Percentiles rank a stretch among this genome's conserved stretches.
These are phyloP conservation scores for Stenogyne calaminthoides DNA, from an alignment of 305 asterid genomes.

Conservation along the genomic window DNA sequence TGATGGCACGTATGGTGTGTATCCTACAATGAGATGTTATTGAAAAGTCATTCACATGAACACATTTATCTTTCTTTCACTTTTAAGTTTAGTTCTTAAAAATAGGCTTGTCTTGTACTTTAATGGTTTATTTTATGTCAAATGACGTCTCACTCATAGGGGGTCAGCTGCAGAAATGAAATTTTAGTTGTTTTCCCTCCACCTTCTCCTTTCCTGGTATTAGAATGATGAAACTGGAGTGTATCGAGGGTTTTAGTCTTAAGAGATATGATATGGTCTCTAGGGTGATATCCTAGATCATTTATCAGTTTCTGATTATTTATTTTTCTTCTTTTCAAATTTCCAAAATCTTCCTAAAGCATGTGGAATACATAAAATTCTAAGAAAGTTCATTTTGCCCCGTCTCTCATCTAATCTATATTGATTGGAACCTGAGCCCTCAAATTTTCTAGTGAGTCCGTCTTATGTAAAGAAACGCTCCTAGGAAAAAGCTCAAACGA, in stretches of 20 bases:
- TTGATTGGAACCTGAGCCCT: not conserved
- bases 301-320: not conserved
- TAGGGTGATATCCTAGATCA: conserved; percentile 5
- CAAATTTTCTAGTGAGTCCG: not conserved
- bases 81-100: not conserved
- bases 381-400: not conserved
- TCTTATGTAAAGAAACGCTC: not conserved
- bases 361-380: not conserved
- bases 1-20: not conserved
- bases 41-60: not conserved
- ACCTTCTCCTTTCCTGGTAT: not conserved
- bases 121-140: not conserved
- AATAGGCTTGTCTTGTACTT: not conserved
- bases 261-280: not conserved
- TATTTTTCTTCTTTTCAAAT: not conserved
- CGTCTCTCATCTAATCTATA: not conserved
- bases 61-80: not conserved
- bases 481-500: not conserved
- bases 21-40: not conserved
- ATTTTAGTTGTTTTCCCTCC: not conserved
- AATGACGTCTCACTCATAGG: not conserved
- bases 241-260: not conserved
- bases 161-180: not conserved
- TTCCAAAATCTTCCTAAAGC: not conserved
- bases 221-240: not conserved